Evolutionary conservation across 1,139 yeast species (phyloP), one percentile per base, ranked within the genome.

Genomic region (Hansenula lynferdii): DNA sequence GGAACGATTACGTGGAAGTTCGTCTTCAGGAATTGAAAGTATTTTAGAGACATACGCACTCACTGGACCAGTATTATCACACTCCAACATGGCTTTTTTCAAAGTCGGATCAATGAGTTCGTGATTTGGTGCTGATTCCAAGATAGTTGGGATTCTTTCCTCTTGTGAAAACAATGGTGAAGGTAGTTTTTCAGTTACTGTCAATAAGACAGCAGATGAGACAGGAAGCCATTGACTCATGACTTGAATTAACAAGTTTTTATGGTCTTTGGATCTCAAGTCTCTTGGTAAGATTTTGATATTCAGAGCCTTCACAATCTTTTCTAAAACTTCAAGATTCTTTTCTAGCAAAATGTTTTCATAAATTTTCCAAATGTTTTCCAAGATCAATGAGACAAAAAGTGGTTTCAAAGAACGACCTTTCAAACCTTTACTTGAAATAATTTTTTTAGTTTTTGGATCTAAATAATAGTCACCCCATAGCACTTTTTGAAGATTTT

Each of bases 381-480:
- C 97, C 48, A 94, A 65, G 12, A 92, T 84, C 42, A 94, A 73
- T 18, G 86, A 80, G 0, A 89, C 97, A 68, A 94, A 94, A 49
- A 94, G 60, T 0, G 96, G 96, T 56, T 85, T 85, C 40, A 80
- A 58, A 8, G 63, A 57, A 45, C 71, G 61, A 18, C 69, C 79
- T 48, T 71, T 75, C 41, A 65, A 50, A 16, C 75, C 71, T 50
- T 75, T 79, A 14, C 75, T 76, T 17, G 77, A 77, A 20, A 84
- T 62, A 30, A 94, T 85, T 54, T 82, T 84, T 54, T 90, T 92
- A 17, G 90, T 81, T 60, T 90, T 92, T 60, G 95, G 84, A 56
- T 92, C 98, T 53, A 87, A 70, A 56, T 78, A 87, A 58, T 66
- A 92, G 55, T 92, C 96, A 23, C 98, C 98, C 98, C 98, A 94